Evolutionary conservation across 768 basidiomycete species (phyloP).

Genomic region (Phaeotremella skinneri): DNA sequence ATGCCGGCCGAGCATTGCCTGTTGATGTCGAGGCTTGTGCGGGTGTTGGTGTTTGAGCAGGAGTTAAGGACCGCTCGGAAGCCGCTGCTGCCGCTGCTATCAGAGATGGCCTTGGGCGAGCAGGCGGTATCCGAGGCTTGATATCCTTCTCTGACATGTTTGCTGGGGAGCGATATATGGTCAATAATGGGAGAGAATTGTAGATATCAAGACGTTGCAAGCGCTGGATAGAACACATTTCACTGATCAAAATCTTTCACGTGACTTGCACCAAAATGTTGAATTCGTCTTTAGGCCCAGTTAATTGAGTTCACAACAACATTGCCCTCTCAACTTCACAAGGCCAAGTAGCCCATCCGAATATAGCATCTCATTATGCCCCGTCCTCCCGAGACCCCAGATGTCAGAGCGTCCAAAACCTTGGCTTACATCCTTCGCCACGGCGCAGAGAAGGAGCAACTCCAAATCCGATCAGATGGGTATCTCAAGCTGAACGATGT

Average conservation of each 20-base stretch:
- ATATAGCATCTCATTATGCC: constrained; percentile 28
- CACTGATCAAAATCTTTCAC: not conserved
- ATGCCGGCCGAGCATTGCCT: not conserved
- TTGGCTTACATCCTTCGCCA: constrained; percentile 90
- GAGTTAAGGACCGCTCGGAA: not conserved
- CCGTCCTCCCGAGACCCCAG: constrained; percentile 60
- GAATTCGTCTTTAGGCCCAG: not conserved
- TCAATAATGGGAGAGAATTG: not conserved
- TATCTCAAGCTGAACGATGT: constrained; percentile 78
- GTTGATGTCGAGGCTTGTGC: not conserved
- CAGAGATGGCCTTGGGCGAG: not conserved
- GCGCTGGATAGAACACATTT: no score
- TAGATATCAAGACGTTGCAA: not conserved
- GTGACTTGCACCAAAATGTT: not conserved
- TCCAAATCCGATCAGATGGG: constrained; percentile 77
- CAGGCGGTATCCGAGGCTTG: not conserved
- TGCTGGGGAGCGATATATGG: not conserved
- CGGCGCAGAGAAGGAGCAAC: constrained; percentile 71
- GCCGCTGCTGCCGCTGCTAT: not conserved
- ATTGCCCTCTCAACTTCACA: not conserved
- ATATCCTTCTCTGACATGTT: not conserved
- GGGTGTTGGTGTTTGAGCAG: not conserved
- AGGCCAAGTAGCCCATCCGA: no score
- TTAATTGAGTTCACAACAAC: not conserved
- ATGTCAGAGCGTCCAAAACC: constrained; percentile 75